These are phyloP conservation scores for Globisporangium parvum DNA, from an alignment of 352 stramenopile genomes.

Conservation along the genomic window DNA sequence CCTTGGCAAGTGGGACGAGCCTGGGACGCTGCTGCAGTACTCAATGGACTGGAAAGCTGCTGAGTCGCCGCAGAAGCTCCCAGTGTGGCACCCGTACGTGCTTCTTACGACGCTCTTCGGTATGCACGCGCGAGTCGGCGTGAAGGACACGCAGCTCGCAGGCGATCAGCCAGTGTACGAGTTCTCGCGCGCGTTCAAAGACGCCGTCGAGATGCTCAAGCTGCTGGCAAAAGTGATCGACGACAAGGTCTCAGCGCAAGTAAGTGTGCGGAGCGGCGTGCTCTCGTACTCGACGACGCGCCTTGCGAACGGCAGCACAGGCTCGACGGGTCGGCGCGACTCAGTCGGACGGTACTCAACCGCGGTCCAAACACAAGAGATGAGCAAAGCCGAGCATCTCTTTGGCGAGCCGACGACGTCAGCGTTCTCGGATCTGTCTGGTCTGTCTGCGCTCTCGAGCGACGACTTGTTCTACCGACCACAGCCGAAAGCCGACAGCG, in stretches of 20 bases:
- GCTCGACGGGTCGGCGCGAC: conserved; percentile 20
- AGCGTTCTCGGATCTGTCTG: no score
- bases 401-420: conserved; percentile 21
- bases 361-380: conserved; percentile 46
- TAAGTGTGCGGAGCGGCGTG: conserved; percentile 55
- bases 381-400: conserved; percentile 71
- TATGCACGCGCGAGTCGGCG: conserved; percentile 74
- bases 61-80: conserved; percentile 65
- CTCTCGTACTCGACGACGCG: conserved; percentile 37
- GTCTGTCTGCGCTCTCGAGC: not conserved
- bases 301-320: conserved; percentile 12
- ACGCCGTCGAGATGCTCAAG: conserved; percentile 83
- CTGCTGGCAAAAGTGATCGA: conserved; percentile 63
- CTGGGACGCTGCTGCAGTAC: conserved; percentile 53
- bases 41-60: conserved; percentile 77
- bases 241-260: conserved; percentile 50
- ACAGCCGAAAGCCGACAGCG: not conserved
- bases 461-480: conserved; percentile 15
- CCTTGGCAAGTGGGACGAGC: conserved; percentile 79
- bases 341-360: conserved; percentile 74
- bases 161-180: conserved; percentile 50
- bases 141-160: conserved; percentile 72
- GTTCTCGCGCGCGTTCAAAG: conserved; percentile 69
- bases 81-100: conserved; percentile 82
- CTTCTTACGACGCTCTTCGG: conserved; percentile 80